Evolutionary conservation across 331 rosid genomes (phyloP), one percentile per base, ranked within the genome.

Genomic region (Malus hybrid): DNA sequence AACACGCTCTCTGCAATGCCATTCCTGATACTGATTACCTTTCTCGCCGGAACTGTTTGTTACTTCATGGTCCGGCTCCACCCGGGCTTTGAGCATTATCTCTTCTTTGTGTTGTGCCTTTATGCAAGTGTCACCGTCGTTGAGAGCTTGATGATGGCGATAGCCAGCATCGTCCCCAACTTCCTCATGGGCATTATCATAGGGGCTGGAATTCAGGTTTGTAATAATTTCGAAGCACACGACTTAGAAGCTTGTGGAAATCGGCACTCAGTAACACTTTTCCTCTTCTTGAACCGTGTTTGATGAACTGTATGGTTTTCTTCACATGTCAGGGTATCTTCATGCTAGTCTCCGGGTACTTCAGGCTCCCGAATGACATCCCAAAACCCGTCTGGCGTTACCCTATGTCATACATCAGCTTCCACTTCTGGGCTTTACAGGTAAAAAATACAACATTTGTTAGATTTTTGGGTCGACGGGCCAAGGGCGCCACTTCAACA

Each of bases 91-190:
- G 74, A 59, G 85, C 99, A 95, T 59, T 95, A 90, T 62, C 3
- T 95, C 10, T 95, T 95, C 93, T 95, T 92, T 69, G 99, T 95
- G 60, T 4, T 92, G 65, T 90, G 96, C 83, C 99, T 95, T 71
- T 92, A 90, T 76, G 99, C 98, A 6, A 89, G 99, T 83, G 99
- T 95, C 78, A 92, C 99, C 4, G 98, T 92, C 1, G 99, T 95
- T 14, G 99, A 95, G 85, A 92, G 99, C 84, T 85, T 95, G 78
- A 95, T 95, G 99, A 95, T 95, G 99, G 98, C 97, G 67, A 92
- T 92, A 44, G 99, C 99, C 57, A 95, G 99, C 60, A 33, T 92
- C 72, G 90, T 95, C 73, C 99, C 99, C 34, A 95, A 95, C 86
- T 95, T 95, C 84, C 97, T 95, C 70, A 92, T 95, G 99, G 99